Evolutionary conservation across 2,329 filamentous ascomycete genomes (phyloP).

Genomic region (Colletotrichum musicola): DNA sequence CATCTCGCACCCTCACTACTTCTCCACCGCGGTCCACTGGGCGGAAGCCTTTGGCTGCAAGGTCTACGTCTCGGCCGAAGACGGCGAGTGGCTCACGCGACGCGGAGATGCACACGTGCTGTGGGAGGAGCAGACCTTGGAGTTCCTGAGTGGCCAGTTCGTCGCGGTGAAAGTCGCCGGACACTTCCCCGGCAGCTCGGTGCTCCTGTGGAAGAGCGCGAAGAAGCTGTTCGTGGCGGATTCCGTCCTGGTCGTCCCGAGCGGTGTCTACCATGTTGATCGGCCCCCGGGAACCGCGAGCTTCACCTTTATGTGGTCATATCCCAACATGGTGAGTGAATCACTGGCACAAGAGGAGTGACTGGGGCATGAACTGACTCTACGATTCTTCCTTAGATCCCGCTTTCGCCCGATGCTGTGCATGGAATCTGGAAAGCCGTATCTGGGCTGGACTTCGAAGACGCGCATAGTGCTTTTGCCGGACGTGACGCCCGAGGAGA

Average conservation of each 20-base stretch:
- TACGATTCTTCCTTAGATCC: slow-evolving; percentile 9
- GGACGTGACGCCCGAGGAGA: slow-evolving; percentile 35
- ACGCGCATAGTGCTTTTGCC: slow-evolving; percentile 27
- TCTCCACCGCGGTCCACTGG: slow-evolving; percentile 82
- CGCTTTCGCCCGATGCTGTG: slow-evolving; percentile 24
- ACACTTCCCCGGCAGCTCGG: slow-evolving; percentile 82
- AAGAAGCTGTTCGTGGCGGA: slow-evolving; percentile 79
- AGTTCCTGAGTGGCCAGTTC: slow-evolving; percentile 61
- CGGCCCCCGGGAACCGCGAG: slow-evolving; percentile 33
- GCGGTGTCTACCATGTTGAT: slow-evolving; percentile 53
- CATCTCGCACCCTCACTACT: slow-evolving; percentile 87
- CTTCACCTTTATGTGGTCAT: slow-evolving; percentile 38
- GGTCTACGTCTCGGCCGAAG: slow-evolving; percentile 76
- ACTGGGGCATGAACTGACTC: too few relatives aligned
- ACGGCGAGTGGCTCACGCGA: slow-evolving; percentile 72
- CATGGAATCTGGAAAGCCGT: slow-evolving; percentile 34
- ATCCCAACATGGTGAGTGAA: slow-evolving; percentile 37
- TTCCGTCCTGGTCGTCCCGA: slow-evolving; percentile 78
- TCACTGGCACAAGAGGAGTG: not conserved
- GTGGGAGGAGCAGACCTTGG: slow-evolving; percentile 58
- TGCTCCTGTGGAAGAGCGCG: slow-evolving; percentile 68
- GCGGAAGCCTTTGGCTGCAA: slow-evolving; percentile 75
- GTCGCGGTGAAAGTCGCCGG: slow-evolving; percentile 79
- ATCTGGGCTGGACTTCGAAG: slow-evolving; percentile 32
- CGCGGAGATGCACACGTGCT: slow-evolving; percentile 59